A percentile compares a stretch with the other conserved stretches of the same genome.
Evolutionary conservation across 2,329 filamentous ascomycete species (phyloP).

Genomic region (Pseudohalonectria lignicola): DNA sequence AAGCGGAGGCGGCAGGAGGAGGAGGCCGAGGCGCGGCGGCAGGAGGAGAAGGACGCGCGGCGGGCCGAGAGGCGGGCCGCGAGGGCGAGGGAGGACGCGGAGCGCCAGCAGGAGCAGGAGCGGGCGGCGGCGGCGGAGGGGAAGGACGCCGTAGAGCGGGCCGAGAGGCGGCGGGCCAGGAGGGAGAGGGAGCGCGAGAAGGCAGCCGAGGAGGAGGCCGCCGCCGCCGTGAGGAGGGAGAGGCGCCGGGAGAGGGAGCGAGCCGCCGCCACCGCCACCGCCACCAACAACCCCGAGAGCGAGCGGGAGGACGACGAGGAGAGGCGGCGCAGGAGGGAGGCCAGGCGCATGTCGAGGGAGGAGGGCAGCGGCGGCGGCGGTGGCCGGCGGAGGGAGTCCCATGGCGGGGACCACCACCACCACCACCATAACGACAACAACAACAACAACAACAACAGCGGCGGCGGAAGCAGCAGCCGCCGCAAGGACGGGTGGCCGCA

Average conservation of each 20-base stretch:
- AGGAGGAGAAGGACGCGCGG: constrained; percentile 48
- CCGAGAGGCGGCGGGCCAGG: constrained; percentile 37
- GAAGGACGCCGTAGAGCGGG: constrained; percentile 33
- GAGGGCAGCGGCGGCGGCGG: neutral
- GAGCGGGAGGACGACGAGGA: constrained; percentile 39
- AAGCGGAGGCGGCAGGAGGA: constrained; percentile 44
- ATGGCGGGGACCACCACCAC: constrained; percentile 33
- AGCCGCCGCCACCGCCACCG: constrained; percentile 34
- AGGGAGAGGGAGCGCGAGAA: constrained; percentile 30
- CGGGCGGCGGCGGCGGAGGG: constrained; percentile 26
- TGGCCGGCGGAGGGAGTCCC: constrained; percentile 27
- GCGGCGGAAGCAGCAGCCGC: too few species aligned
- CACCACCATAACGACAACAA: constrained; percentile 21
- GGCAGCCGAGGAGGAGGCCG: constrained; percentile 10
- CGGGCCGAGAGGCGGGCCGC: constrained; percentile 41
- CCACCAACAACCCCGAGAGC: constrained; percentile 11
- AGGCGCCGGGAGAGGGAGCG: constrained; percentile 34
- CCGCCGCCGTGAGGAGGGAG: constrained; percentile 29
- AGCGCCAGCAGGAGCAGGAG: constrained; percentile 37
- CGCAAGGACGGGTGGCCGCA: constrained; percentile 43
- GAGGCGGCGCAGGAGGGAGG: constrained; percentile 41
- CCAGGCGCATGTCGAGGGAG: constrained; percentile 31
- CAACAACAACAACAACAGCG: constrained; percentile 15
- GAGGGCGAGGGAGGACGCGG: constrained; percentile 35
- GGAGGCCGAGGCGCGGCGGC: constrained; percentile 33